Evolutionary conservation across 1,139 yeast genomes (phyloP).

Genomic region (Scheffersomyces quercinus): DNA sequence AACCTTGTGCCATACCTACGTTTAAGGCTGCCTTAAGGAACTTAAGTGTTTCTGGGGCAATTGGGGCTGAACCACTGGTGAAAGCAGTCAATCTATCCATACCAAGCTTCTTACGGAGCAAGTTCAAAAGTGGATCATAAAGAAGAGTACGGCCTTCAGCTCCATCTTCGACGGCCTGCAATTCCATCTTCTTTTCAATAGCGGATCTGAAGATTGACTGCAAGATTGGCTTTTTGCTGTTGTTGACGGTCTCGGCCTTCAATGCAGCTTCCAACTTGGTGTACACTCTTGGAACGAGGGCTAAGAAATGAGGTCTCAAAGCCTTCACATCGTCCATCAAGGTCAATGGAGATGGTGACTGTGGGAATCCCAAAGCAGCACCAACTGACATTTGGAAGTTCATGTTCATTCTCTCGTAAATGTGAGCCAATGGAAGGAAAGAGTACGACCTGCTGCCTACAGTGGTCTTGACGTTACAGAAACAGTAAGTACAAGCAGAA

Average conservation of each 20-base stretch:
- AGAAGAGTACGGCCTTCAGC: slow-evolving; percentile 29
- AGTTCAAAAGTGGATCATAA: slow-evolving; percentile 28
- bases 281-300: slow-evolving; percentile 24
- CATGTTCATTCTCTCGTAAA: slow-evolving; percentile 51
- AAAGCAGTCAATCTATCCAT: slow-evolving; percentile 27
- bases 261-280: slow-evolving; percentile 24
- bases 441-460: slow-evolving; percentile 6
- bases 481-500: slow-evolving; percentile 22
- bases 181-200: slow-evolving; percentile 30
- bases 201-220: slow-evolving; percentile 28
- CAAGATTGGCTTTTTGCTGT: slow-evolving; percentile 39
- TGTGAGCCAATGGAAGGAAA: slow-evolving; percentile 71
- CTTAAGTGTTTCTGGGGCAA: slow-evolving; percentile 40
- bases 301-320: slow-evolving; percentile 30
- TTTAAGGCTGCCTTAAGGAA: slow-evolving; percentile 42
- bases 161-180: slow-evolving; percentile 32
- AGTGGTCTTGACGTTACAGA: slow-evolving; percentile 13
- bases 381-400: slow-evolving; percentile 29
- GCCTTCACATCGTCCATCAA: slow-evolving; percentile 38
- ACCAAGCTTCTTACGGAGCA: slow-evolving; percentile 38
- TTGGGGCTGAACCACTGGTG: slow-evolving; percentile 47
- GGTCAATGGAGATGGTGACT: slow-evolving; percentile 35
- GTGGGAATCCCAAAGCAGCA: slow-evolving; percentile 43
- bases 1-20: slow-evolving; percentile 44
- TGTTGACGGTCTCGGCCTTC: slow-evolving; percentile 27